Evolutionary conservation across 1,139 yeast species (phyloP), one percentile per base, ranked within the genome.

Genomic region (Suhomyces guaymorum): DNA sequence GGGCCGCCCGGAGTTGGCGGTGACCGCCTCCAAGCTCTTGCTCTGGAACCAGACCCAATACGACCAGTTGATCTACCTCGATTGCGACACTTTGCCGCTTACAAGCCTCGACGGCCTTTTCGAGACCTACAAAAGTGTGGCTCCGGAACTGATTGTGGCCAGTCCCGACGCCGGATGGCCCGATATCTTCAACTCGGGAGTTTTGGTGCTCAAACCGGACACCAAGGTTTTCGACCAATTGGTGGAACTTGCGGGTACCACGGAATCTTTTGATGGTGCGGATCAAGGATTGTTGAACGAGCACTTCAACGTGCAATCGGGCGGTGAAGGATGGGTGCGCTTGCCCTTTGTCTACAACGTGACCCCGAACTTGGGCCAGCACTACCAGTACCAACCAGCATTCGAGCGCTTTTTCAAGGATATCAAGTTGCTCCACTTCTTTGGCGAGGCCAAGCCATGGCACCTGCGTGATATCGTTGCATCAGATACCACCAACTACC

Each of bases 101-200:
- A 40, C 43, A 30, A 42, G 44, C 18, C 46, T 60, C 24, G 66
- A 59, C 40, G 46, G 42, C 15, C 46, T 61, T 26, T 57, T 61
- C 37, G 59, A 48, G 2, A 33, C 35, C 10, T 47, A 43, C 32
- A 47, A 41, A 4, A 44, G 33, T 5, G 25, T 54, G 11, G 35
- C 27, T 4, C 35, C 42, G 1, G 32, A 36, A 10, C 48, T 51
- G 36, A 44, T 61, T 18, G 61, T 46, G 5, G 66, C 66, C 4
- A 46, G 59, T 20, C 63, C 66, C 5, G 67, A 61, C 37, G 52
- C 63, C 7, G 67, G 67, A n/a, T 61, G 67, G 66, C 67, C 67
- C 8, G 67, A 61, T 44, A 58, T 58, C 31, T 61, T 61, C 47
- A 61, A 61, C 41, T 55, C 62, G 8, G 66, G 66, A 3, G 58